Base-by-base conservation (phyloP, 2,329 filamentous ascomycete genomes). In the Ophiosphaerella herpotricha region DNA sequence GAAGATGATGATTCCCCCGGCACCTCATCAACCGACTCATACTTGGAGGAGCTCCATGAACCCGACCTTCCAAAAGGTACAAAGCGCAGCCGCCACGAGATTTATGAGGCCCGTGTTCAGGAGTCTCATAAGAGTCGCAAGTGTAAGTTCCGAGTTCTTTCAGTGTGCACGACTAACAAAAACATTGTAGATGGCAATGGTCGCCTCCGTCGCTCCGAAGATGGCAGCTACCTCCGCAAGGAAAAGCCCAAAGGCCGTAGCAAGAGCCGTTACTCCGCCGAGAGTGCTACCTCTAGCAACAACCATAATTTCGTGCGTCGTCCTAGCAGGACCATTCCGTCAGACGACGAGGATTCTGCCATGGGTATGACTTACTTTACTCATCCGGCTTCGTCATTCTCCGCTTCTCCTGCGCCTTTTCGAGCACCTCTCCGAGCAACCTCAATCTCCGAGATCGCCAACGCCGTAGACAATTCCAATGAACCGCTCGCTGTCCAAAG, bases 41-140 rank as follows among this genome's bases (percentile, higher is more conserved):
- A 65, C 35, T 52, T 69, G 8, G 62, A 70, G 34, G 66, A 70
- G 39, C 50, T 69, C 9, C 61, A 64, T 7, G 67, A 67, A 46
- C 61, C 57, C 13, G 61, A 66, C 1, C 14, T 59, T 4, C 60
- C 55, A 1, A 61, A 47, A 36, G 61, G 60, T 13, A 40, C 23
- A 33, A 68, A 63, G 55, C 50, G 55, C 29, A 50, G 50, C 29
- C 43, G 54, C n/a, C 60, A 66, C 26, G 66, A 69, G 44, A 21
- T 63, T n/a, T 69, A 69, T 36, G 65, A 68, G 40, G 58, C 63
- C 24, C 64, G 66, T 7, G 44, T 62, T n/a, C 56, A 62, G 48
- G 49, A 54, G 24, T 47, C 47, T 14, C 39, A 44, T 9, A 64
- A 66, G 55, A 58, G 54, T 24, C 58, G 57, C 39, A 68, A 66